Percentiles rank a stretch among this genome's conserved stretches.
phyloP scores from a whole-genome alignment of 768 basidiomycete species.

The Trametes cinnabarina region DNA sequence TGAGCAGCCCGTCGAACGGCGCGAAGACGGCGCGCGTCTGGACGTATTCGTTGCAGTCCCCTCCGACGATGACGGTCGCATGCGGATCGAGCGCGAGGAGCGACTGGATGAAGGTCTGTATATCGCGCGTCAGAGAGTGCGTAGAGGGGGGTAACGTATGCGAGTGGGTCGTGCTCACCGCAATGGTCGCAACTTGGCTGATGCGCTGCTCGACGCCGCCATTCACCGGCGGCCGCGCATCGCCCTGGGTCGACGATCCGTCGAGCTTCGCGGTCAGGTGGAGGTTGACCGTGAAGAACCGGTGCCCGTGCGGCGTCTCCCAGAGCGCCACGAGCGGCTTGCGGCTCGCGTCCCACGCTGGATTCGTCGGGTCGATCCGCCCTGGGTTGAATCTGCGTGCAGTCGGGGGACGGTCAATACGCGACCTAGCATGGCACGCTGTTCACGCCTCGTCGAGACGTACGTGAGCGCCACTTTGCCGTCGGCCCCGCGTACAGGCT shows the following conservation, averaged over 20 bases:
- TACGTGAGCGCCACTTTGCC: slow-evolving; percentile 45
- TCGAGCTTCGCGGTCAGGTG: slow-evolving; percentile 55
- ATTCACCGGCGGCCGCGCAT: slow-evolving; percentile 58
- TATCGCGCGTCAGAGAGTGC: background rate
- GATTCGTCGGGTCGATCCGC: slow-evolving; percentile 56
- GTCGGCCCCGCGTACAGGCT: slow-evolving; percentile 34
- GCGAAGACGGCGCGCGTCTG: slow-evolving; percentile 52
- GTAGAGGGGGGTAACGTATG: background rate
- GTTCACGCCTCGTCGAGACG: background rate
- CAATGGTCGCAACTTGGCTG: slow-evolving; percentile 46
- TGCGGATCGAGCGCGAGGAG: slow-evolving; percentile 42
- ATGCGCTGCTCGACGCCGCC: slow-evolving; percentile 47
- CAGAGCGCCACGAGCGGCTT: slow-evolving; percentile 61
- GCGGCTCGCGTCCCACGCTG: slow-evolving; percentile 50
- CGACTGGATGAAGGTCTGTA: slow-evolving; percentile 47
- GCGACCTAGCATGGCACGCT: too few relatives aligned
- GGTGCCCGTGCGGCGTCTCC: slow-evolving; percentile 42
- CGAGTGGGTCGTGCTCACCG: slow-evolving; percentile 36
- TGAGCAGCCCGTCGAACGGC: slow-evolving; percentile 40
- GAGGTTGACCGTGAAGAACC: slow-evolving; percentile 57
- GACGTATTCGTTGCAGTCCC: slow-evolving; percentile 61
- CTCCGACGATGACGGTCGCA: slow-evolving; percentile 52
- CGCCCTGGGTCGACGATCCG: slow-evolving; percentile 49
- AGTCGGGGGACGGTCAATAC: too few relatives aligned
- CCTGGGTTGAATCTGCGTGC: slow-evolving; percentile 56